Base-by-base conservation (phyloP, 225 moss, liverwort and hornwort species). In the Pseudisothecium myosuroides region DNA sequence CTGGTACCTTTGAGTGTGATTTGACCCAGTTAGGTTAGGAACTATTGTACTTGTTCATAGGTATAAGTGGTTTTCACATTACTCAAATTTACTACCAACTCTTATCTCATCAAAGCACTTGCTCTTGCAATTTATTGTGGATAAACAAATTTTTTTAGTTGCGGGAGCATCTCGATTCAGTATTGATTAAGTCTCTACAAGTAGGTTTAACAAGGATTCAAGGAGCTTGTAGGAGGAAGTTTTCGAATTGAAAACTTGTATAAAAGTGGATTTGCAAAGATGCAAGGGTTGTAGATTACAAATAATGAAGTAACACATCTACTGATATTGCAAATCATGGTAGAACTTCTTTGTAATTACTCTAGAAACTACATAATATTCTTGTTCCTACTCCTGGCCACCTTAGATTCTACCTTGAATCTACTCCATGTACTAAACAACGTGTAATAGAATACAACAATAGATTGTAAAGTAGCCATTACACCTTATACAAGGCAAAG, bases 81-180 rank as follows among this genome's bases (percentile, higher is more conserved):
- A 45, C 1, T 43, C 45, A 73, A 73, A 73, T 72, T 73, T 10
- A 28, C 17, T 6, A 29, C 17, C 29, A 31, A 49, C 12, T 12
- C 7, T 49, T 12, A 4, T 74, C 7, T 31, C 74, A 74, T 74
- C 11, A 47, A 74, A 31, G 19, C 12, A 49, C 49, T 75, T 73
- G 17, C 11, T 17, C 45, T 73, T 75, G 19, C 7, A 75, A 31
- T 7, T 74, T 74, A 1, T 43, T 28, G 10, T 29, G 1, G 11
- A 18, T 11, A 31, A 74, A 1, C 17, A 74, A 27, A 19, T 47
- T 19, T 2, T 74, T 29, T 4, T 74, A 45, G 10, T 11, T 47
- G 17, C 1, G 19, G 2, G 0, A 47, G 0, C 17, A 68, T 68
- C 17, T n/a, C 2, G 1, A 2, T 47, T 73, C 0, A 47, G 1